Percentiles rank a stretch among this genome's conserved stretches.
Evolutionary conservation across 495 filamentous ascomycete species (phyloP).

Genomic region (Neurospora africana): DNA sequence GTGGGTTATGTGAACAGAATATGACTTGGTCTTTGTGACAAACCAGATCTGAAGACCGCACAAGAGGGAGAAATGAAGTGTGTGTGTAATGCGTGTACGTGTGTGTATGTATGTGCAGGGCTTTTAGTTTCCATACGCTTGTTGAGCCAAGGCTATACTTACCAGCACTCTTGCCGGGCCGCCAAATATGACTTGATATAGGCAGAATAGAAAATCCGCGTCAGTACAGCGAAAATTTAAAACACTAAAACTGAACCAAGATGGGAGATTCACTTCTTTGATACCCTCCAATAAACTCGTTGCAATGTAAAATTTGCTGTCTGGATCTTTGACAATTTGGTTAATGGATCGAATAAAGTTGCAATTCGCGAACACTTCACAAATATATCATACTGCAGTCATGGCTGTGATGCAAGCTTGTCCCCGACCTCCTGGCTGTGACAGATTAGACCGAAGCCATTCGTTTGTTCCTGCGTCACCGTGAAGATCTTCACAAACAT

Average conservation of each 20-base stretch:
- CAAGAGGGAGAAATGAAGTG: too few species aligned
- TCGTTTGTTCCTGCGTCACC: not conserved
- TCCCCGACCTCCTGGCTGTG: too few species aligned
- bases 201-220: not conserved
- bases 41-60: too few species aligned
- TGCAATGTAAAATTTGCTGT: not conserved
- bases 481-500: not conserved
- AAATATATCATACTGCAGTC: not conserved
- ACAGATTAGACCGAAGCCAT: too few species aligned
- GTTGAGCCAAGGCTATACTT: constrained; percentile 5
- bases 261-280: not conserved
- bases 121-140: constrained; percentile 27
- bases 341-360: too few species aligned
- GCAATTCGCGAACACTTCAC: not conserved
- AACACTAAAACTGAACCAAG: not conserved
- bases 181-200: not conserved
- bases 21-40: too few species aligned
- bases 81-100: constrained; percentile 13
- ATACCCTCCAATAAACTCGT: not conserved
- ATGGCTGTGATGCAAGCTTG: not conserved
- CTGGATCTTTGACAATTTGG: not conserved
- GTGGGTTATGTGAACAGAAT: not conserved
- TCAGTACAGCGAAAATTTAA: not conserved
- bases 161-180: not conserved
- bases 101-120: constrained; percentile 7